Percentiles rank a stretch among this genome's conserved stretches.
Evolutionary conservation across 129 eudicot species (phyloP).

Genomic region (Gnaphalium uliginosum): DNA sequence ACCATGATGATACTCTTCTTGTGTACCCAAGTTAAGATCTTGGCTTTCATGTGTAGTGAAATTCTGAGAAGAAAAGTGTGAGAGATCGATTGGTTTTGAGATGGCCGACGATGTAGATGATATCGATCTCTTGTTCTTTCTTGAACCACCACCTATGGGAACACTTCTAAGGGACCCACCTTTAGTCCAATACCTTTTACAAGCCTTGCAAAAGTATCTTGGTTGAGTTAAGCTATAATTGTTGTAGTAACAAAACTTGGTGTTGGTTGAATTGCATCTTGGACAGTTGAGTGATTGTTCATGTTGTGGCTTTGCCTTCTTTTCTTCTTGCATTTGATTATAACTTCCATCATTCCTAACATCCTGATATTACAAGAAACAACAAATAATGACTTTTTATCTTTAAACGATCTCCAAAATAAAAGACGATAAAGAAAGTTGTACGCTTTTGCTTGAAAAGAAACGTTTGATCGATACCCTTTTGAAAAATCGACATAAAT

Average conservation of each 20-base stretch:
- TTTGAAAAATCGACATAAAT: background rate
- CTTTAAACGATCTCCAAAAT: conserved; percentile 10
- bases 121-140: conserved; percentile 65
- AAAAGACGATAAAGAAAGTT: conserved; percentile 31
- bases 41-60: conserved; percentile 38
- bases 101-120: conserved; percentile 26
- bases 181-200: conserved; percentile 86
- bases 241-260: conserved; percentile 83
- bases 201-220: conserved; percentile 75
- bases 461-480: conserved; percentile 9
- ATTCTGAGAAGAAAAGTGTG: conserved; percentile 40
- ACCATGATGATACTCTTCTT: conserved; percentile 32
- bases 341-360: conserved; percentile 33
- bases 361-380: conserved; percentile 37
- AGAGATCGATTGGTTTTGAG: conserved; percentile 42
- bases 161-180: conserved; percentile 84
- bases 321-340: conserved; percentile 37
- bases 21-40: conserved; percentile 49
- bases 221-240: conserved; percentile 86
- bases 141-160: conserved; percentile 86
- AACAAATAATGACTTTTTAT: conserved; percentile 22
- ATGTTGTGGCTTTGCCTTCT: conserved; percentile 52
- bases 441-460: conserved; percentile 18
- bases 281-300: conserved; percentile 63
- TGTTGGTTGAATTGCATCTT: conserved; percentile 76